A percentile compares a stretch with the other conserved stretches of the same genome.
These are phyloP conservation scores for Cercospora janseana DNA, from an alignment of 2,329 filamentous ascomycete genomes.

Conservation along the genomic window DNA sequence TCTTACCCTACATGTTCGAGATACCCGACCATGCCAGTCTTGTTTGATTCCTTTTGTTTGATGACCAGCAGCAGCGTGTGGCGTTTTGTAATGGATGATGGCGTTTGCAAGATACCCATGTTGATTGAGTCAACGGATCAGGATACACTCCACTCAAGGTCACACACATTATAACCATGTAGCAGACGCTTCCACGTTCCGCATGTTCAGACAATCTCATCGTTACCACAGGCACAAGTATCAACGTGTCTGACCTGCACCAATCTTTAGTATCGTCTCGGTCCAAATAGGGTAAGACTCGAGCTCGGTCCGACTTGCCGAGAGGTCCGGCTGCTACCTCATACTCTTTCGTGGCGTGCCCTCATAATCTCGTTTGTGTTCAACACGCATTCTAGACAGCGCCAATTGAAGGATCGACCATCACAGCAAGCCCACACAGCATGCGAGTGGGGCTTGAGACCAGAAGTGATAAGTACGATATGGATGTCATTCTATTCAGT, in stretches of 20 bases:
- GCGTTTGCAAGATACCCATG: slow-evolving; percentile 12
- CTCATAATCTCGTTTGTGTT: background rate
- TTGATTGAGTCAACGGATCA: slow-evolving; percentile 1
- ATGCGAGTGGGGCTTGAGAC: background rate
- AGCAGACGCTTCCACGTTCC: background rate
- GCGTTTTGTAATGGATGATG: background rate
- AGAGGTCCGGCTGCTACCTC: background rate
- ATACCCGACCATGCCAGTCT: slow-evolving; percentile 11
- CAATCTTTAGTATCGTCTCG: background rate
- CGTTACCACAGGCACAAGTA: background rate
- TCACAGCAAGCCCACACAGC: background rate
- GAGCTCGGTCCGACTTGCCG: background rate
- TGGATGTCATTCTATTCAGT: slow-evolving; percentile 6
- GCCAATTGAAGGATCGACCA: too few species aligned
- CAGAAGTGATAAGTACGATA: slow-evolving; percentile 13
- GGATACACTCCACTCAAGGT: slow-evolving; percentile 12
- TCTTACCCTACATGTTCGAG: slow-evolving; percentile 8
- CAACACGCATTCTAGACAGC: slow-evolving; percentile 7
- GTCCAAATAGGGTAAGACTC: background rate
- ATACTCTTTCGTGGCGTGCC: too few species aligned
- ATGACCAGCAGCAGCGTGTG: background rate
- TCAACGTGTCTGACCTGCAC: slow-evolving; percentile 7
- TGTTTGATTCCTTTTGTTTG: slow-evolving; percentile 12
- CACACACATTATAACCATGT: background rate
- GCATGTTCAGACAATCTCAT: background rate